A percentile compares a stretch with the other conserved stretches of the same genome.
phyloP scores from a whole-genome alignment of 306 rosid species.

The Gleditsia sinensis region DNA sequence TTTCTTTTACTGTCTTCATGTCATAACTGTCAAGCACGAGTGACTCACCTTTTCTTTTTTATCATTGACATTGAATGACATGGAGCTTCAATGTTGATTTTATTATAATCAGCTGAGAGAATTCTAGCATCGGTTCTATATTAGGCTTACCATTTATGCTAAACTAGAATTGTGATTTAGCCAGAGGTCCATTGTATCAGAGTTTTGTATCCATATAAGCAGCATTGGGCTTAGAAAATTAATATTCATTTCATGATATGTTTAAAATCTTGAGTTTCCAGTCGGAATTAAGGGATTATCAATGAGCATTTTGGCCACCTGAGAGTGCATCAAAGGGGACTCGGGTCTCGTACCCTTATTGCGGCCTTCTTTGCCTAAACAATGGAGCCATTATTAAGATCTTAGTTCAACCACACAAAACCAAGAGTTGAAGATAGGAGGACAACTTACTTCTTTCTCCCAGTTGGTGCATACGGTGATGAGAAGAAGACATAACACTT shows the following conservation, averaged over 20 bases:
- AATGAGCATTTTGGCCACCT: slow-evolving; percentile 17
- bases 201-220: neutral
- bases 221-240: neutral
- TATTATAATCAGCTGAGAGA: neutral
- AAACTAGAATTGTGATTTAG: neutral
- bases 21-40: neutral
- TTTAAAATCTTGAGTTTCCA: neutral
- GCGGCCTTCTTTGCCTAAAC: slow-evolving; percentile 45
- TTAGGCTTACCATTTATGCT: neutral
- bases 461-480: slow-evolving; percentile 43
- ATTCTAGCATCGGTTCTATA: neutral
- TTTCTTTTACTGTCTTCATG: too few species aligned
- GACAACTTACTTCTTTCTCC: slow-evolving; percentile 47
- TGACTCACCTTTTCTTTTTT: neutral
- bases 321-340: slow-evolving; percentile 4
- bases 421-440: neutral
- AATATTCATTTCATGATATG: neutral
- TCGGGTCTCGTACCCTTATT: slow-evolving; percentile 25
- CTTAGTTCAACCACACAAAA: neutral
- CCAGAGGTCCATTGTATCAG: neutral
- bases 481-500: slow-evolving; percentile 39
- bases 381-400: neutral
- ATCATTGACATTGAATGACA: neutral
- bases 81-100: neutral
- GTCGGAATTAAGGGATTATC: neutral